These are phyloP conservation scores for Lyophyllum shimeji DNA, from an alignment of 768 basidiomycete genomes.

Conservation along the genomic window DNA sequence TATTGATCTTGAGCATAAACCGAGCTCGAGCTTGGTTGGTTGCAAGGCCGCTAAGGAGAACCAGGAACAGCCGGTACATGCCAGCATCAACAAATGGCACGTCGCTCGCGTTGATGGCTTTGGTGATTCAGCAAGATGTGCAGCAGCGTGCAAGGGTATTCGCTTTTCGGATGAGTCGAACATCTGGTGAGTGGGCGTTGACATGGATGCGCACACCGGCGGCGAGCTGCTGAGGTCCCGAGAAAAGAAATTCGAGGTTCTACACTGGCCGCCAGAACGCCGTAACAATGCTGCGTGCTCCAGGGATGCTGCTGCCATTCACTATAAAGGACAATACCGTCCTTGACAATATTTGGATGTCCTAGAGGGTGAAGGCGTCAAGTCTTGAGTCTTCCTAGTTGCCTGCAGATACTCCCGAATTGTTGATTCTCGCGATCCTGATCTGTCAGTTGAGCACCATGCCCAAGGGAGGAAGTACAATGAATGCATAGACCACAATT, in stretches of 20 bases:
- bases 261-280: no score
- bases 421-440: constrained; percentile 59
- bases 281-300: constrained; percentile 43
- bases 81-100: neutral
- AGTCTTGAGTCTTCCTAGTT: neutral
- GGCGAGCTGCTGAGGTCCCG: neutral
- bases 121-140: neutral
- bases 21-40: no score
- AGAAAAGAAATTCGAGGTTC: neutral
- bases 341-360: constrained; percentile 13
- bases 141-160: neutral
- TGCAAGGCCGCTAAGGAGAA: no score
- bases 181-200: neutral
- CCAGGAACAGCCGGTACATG: no score
- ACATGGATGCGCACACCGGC: neutral
- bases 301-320: constrained; percentile 36
- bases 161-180: neutral
- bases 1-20: neutral
- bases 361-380: neutral
- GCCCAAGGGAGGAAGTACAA: constrained; percentile 54
- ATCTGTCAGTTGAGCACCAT: constrained; percentile 50
- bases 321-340: constrained; percentile 39
- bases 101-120: neutral
- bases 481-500: constrained; percentile 61
- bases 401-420: constrained; percentile 25